Percentiles rank a stretch among this genome's conserved stretches.
Evolutionary conservation across 2,329 filamentous ascomycete genomes (phyloP).

Genomic region (Didymellaceae sp.): DNA sequence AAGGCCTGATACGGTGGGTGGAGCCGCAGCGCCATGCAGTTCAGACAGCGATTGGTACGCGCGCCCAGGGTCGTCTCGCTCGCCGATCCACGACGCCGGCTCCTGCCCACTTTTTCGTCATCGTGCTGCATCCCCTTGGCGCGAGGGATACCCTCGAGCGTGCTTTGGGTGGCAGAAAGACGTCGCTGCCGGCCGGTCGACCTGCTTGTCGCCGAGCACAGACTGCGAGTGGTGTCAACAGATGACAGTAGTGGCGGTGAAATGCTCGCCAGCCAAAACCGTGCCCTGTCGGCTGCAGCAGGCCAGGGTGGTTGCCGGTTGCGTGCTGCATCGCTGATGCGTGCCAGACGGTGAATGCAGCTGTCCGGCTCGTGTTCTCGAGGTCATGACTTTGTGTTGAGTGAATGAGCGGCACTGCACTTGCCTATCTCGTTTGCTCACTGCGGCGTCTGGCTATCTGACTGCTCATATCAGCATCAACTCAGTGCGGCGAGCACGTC

Average conservation of each 20-base stretch:
- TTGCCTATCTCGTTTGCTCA: constrained; percentile 26
- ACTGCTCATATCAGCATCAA: constrained; percentile 13
- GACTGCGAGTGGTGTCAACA: constrained; percentile 16
- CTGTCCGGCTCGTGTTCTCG: constrained; percentile 12
- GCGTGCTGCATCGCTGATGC: constrained; percentile 6
- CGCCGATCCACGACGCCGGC: constrained; percentile 22
- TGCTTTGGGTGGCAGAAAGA: constrained; percentile 9
- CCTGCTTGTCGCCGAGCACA: constrained; percentile 20
- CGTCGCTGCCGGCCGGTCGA: constrained; percentile 16
- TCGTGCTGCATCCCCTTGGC: constrained; percentile 25
- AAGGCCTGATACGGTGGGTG: constrained; percentile 18
- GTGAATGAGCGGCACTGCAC: constrained; percentile 25
- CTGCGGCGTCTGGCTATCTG: constrained; percentile 17
- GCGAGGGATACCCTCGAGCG: constrained; percentile 17
- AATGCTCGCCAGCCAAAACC: constrained; percentile 6
- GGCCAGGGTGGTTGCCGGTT: constrained; percentile 7
- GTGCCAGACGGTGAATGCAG: constrained; percentile 9
- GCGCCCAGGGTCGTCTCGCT: constrained; percentile 29
- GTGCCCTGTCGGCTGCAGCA: constrained; percentile 3
- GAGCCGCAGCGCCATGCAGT: constrained; percentile 14
- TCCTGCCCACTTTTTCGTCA: constrained; percentile 28
- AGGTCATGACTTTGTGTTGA: constrained; percentile 19
- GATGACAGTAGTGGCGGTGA: constrained; percentile 26
- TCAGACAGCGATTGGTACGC: constrained; percentile 23
- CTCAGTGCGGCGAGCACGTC: constrained; percentile 4